Evolutionary conservation across 2,329 filamentous ascomycete species (phyloP).

Genomic region (Epicoccum nigrum): DNA sequence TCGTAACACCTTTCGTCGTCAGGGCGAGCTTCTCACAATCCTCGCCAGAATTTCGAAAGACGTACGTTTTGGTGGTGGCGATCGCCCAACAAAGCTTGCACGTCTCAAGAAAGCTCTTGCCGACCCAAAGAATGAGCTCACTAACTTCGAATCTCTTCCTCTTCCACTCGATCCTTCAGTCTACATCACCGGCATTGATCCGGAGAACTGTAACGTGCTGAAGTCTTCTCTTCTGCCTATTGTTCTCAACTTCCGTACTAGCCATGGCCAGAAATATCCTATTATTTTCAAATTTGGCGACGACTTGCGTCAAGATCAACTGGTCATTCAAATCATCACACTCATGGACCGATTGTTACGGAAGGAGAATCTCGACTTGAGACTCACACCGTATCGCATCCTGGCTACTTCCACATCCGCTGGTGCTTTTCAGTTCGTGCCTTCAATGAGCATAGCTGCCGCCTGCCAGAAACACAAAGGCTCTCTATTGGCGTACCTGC

Average conservation of each 20-base stretch:
- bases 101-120: slow-evolving; percentile 81
- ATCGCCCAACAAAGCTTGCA: slow-evolving; percentile 80
- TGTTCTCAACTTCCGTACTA: slow-evolving; percentile 87
- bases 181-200: slow-evolving; percentile 76
- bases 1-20: slow-evolving; percentile 77
- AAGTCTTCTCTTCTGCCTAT: slow-evolving; percentile 94
- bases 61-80: slow-evolving; percentile 79
- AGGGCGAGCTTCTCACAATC: slow-evolving; percentile 87
- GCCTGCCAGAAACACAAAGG: slow-evolving; percentile 85
- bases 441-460: slow-evolving; percentile 80
- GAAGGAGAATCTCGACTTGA: slow-evolving; percentile 95
- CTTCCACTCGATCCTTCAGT: slow-evolving; percentile 87
- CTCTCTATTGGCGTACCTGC: slow-evolving; percentile 78
- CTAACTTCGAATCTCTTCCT: slow-evolving; percentile 81
- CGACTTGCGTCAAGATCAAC: slow-evolving; percentile 92
- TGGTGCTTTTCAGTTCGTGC: slow-evolving; percentile 91
- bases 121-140: slow-evolving; percentile 88
- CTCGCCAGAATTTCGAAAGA: slow-evolving; percentile 89
- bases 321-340: slow-evolving; percentile 96
- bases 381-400: slow-evolving; percentile 94
- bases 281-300: slow-evolving; percentile 98
- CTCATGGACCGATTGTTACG: slow-evolving; percentile 95
- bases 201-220: slow-evolving; percentile 88
- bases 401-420: slow-evolving; percentile 88
- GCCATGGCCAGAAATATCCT: slow-evolving; percentile 77